These are phyloP conservation scores for Cephalotrichum gorgonifer DNA, from an alignment of 2,329 filamentous ascomycete genomes.

Conservation along the genomic window DNA sequence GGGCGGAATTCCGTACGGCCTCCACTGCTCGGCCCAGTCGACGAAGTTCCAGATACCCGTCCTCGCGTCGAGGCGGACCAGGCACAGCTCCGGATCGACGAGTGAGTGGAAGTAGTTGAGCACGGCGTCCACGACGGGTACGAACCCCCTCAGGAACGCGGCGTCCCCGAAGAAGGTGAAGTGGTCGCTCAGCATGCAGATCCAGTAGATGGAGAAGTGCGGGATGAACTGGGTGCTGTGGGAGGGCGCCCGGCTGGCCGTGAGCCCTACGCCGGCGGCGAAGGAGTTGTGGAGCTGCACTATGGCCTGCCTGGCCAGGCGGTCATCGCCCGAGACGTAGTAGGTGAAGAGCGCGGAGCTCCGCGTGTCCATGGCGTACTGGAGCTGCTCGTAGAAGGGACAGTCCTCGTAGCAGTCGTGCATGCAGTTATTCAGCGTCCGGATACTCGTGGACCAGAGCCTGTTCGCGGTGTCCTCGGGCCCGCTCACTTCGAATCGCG, in stretches of 20 bases:
- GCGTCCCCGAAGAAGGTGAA: slow-evolving; percentile 22
- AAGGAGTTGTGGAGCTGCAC: slow-evolving; percentile 14
- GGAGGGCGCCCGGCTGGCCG: slow-evolving; percentile 22
- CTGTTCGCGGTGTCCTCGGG: background rate
- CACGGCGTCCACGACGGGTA: background rate
- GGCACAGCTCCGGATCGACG: background rate
- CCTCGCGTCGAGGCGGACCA: slow-evolving; percentile 9
- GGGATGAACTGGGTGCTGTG: slow-evolving; percentile 24
- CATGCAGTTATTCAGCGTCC: slow-evolving; percentile 16
- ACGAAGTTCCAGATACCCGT: slow-evolving; percentile 23
- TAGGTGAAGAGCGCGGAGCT: slow-evolving; percentile 20
- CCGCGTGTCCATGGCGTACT: slow-evolving; percentile 16
- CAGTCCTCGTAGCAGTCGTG: slow-evolving; percentile 22
- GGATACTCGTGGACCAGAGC: slow-evolving; percentile 14
- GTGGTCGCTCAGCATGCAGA: slow-evolving; percentile 24
- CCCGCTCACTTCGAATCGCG: background rate
- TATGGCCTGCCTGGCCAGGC: slow-evolving; percentile 20
- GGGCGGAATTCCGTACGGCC: slow-evolving; percentile 23
- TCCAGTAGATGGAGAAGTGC: slow-evolving; percentile 26
- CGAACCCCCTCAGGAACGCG: slow-evolving; percentile 16
- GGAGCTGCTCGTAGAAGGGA: slow-evolving; percentile 23
- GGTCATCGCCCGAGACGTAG: slow-evolving; percentile 18
- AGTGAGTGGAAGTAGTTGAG: background rate
- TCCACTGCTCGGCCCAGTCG: slow-evolving; percentile 20
- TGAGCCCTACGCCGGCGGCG: slow-evolving; percentile 16